These are phyloP conservation scores for Cryptococcus wingfieldii DNA, from an alignment of 1,284 basidiomycete species.

Conservation along the genomic window DNA sequence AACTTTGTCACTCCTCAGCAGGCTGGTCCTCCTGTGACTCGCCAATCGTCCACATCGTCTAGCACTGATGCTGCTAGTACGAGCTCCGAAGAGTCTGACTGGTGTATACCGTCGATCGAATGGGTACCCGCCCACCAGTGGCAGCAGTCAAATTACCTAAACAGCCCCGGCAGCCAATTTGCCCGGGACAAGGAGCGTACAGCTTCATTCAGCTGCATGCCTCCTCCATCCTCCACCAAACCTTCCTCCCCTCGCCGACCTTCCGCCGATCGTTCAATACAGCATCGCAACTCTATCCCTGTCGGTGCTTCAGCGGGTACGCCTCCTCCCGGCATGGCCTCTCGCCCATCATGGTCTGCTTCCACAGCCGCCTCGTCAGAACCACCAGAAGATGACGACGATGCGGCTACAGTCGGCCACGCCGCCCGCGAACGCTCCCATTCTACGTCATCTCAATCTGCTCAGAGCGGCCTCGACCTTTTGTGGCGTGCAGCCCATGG, in stretches of 20 bases:
- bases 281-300: slow-evolving; percentile 17
- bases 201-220: slow-evolving; percentile 23
- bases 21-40: slow-evolving; percentile 8
- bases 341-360: background rate
- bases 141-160: slow-evolving; percentile 10
- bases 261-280: slow-evolving; percentile 4
- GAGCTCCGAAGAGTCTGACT: slow-evolving; percentile 43
- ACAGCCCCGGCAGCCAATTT: slow-evolving; percentile 10
- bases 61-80: slow-evolving; percentile 35
- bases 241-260: slow-evolving; percentile 16
- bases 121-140: slow-evolving; percentile 30
- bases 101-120: slow-evolving; percentile 40
- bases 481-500: slow-evolving; percentile 31
- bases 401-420: slow-evolving; percentile 40
- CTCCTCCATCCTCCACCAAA: slow-evolving; percentile 26
- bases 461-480: slow-evolving; percentile 37
- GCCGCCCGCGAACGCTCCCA: slow-evolving; percentile 34
- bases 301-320: slow-evolving; percentile 20
- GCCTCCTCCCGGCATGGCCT: slow-evolving; percentile 3
- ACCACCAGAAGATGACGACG: slow-evolving; percentile 36
- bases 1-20: slow-evolving; percentile 21
- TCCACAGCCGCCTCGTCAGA: slow-evolving; percentile 2
- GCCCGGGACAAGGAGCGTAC: slow-evolving; percentile 6
- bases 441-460: slow-evolving; percentile 36
- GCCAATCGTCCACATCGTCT: slow-evolving; percentile 33